Evolutionary conservation across 352 stramenopile genomes (phyloP), one percentile per base, ranked within the genome.

Genomic region (Phytophthora capsici): DNA sequence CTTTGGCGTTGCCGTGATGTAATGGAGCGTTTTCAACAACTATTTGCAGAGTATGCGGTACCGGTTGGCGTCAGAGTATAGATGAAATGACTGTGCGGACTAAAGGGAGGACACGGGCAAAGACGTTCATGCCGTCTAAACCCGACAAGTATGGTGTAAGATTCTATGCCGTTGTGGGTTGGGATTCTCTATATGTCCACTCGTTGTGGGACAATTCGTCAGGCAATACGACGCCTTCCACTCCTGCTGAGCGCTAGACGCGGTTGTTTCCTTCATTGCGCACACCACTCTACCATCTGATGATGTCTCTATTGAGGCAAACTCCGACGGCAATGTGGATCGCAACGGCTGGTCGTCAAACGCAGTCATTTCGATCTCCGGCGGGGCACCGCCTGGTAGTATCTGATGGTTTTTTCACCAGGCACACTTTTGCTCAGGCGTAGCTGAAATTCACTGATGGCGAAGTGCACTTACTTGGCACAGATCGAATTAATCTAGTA

Each of bases 81-180:
- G 59, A 67, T 8, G 43, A 62, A 25, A 52, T 67, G 34, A 40
- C 46, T 20, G 56, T 63, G 22, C 2, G 22, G 12, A 63, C 43
- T 5, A 63, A 63, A 16, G 44, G 25, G 1, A 6, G 36, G 9
- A 38, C 56, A 2, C 9, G 23, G n/a, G 45, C 45, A 2, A 20
- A n/a, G 3, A 13, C 26, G 0, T 63, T 19, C 23, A 43, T 56
- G 2, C 52, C 40, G 2, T 32, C 23, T 10, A n/a, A 57, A 57
- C 49, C 49, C 4, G 49, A 47, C 17, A 46, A 57, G 32, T 57
- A 57, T 16, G 49, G 32, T 6, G 19, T 57, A 1, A 2, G 49
- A 2, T 60, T 60, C 19, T 60, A 60, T 17, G 52, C 52, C 4
- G 40, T 48, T 1, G 44, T 62, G 8, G 44, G 22, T 0, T 56